Evolutionary conservation across 2,329 filamentous ascomycete species (phyloP), one percentile per base, ranked within the genome.

Genomic region (Paramyrothecium roridum): DNA sequence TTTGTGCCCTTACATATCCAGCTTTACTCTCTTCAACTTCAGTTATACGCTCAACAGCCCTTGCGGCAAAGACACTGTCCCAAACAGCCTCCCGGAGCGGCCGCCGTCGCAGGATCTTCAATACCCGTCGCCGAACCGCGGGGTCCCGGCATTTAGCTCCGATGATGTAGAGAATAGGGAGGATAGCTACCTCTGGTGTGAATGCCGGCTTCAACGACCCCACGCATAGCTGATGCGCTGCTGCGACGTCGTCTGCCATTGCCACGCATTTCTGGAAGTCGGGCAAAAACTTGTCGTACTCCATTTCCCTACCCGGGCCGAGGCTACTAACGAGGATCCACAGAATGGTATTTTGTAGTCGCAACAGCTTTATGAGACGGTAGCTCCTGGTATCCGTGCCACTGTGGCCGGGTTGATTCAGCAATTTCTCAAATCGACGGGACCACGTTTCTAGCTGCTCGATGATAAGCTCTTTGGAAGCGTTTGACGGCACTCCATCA

Each of bases 81-180:
- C 70, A 73, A 57, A 65, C 61, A 10, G 65, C 70, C 56, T 73
- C 71, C 52, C 62, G 64, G 46, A 69, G 59, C 33, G 57, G 57
- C 30, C 56, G 59, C n/a, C 58, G 51, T 48, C 59, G 59, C 50
- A 71, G 53, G 19, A 70, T 59, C 21, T 52, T 47, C 55, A 73
- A 54, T 34, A 58, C 65, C 52, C 68, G 55, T 37, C 70, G 71
- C 37, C 71, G 65, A 43, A 73, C 59, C 2, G 21, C 45, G 1
- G 70, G 67, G 60, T 73, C 57, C 23, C 71, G 66, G 59, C 71
- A 74, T 59, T 73, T 72, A 52, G 52, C 61, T n/a, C 69, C 70
- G 33, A 70, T 64, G 6, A 72, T 66, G 60, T 65, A 73, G 20
- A 73, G 66, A 20, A 66, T 61, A 22, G 70, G 69, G 52, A 72